Conservation (phyloP, 768 basidiomycete species). For the Paxillus involutus region DNA sequence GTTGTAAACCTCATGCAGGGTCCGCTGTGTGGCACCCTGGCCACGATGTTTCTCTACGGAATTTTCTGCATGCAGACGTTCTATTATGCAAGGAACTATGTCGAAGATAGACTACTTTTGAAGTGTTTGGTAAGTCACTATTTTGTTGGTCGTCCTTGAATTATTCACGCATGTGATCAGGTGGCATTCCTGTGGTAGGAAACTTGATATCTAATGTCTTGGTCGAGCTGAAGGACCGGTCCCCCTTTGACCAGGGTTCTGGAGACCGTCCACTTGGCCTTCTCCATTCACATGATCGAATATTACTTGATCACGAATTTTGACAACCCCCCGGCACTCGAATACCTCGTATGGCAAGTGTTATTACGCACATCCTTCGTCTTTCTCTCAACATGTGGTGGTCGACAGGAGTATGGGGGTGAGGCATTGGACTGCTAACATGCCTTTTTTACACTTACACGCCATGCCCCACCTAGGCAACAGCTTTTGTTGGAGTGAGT, state of each 20-base stretch:
- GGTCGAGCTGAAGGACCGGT: no score
- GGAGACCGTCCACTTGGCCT: conserved; percentile 11
- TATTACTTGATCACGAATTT: conserved; percentile 17
- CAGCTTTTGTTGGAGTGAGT: conserved; percentile 14
- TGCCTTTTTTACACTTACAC: no score
- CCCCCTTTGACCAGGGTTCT: conserved; percentile 5
- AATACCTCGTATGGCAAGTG: conserved; percentile 12
- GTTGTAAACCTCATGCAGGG: conserved; percentile 11
- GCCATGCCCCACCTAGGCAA: no score
- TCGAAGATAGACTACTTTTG: conserved; percentile 1
- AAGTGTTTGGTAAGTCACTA: conserved; percentile 14
- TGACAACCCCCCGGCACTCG: background rate
- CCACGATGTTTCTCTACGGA: conserved; percentile 9
- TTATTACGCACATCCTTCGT: no score
- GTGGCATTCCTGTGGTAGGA: conserved; percentile 14
- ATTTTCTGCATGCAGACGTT: conserved; percentile 18
- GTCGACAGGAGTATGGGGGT: conserved; percentile 11
- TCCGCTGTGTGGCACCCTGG: conserved; percentile 11
- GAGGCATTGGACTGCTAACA: no score
- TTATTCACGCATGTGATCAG: conserved; percentile 6
- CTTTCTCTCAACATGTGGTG: background rate
- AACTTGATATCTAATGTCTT: no score
- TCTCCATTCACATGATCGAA: conserved; percentile 15
- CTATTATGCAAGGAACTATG: conserved; percentile 7
- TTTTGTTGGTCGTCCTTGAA: background rate